A percentile compares a stretch with the other conserved stretches of the same genome.
phyloP scores from a whole-genome alignment of 2,329 filamentous ascomycete species.

The Amesomyces nigricolor region DNA sequence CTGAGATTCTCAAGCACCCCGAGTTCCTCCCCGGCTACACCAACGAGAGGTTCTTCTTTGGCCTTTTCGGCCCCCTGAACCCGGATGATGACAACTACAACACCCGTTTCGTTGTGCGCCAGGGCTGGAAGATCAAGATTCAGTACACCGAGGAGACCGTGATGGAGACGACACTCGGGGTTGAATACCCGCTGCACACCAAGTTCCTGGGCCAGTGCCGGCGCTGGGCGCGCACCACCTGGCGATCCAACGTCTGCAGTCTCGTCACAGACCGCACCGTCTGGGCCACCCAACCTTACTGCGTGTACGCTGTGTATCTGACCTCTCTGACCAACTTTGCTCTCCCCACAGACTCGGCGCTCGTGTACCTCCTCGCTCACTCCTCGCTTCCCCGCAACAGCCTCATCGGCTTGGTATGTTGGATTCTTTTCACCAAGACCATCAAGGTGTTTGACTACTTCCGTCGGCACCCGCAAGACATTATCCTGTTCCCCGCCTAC shows the following conservation, averaged over 20 bases:
- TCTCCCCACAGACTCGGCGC: constrained; percentile 42
- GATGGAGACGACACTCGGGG: constrained; percentile 50
- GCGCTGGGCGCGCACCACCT: constrained; percentile 55
- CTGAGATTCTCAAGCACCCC: constrained; percentile 41
- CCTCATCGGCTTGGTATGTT: constrained; percentile 30
- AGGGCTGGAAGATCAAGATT: constrained; percentile 49
- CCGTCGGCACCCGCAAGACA: constrained; percentile 44
- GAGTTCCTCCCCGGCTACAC: constrained; percentile 41
- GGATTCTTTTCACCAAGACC: constrained; percentile 51
- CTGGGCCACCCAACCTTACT: constrained; percentile 45
- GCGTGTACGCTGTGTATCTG: constrained; percentile 51
- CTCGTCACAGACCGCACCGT: constrained; percentile 37
- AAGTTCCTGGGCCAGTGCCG: constrained; percentile 49
- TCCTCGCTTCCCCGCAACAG: background rate
- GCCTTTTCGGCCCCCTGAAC: constrained; percentile 40
- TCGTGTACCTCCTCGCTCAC: constrained; percentile 33
- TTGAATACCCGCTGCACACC: constrained; percentile 18
- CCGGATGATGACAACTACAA: constrained; percentile 59
- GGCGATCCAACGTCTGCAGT: constrained; percentile 48
- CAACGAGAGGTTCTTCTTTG: constrained; percentile 47
- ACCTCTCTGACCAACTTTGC: constrained; percentile 52
- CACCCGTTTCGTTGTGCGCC: constrained; percentile 47
- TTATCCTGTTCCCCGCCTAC: constrained; percentile 44
- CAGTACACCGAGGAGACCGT: constrained; percentile 45
- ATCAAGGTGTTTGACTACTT: constrained; percentile 53